Base-by-base conservation (phyloP, 2,329 filamentous ascomycete genomes). In the Fusarium armeniacum region DNA sequence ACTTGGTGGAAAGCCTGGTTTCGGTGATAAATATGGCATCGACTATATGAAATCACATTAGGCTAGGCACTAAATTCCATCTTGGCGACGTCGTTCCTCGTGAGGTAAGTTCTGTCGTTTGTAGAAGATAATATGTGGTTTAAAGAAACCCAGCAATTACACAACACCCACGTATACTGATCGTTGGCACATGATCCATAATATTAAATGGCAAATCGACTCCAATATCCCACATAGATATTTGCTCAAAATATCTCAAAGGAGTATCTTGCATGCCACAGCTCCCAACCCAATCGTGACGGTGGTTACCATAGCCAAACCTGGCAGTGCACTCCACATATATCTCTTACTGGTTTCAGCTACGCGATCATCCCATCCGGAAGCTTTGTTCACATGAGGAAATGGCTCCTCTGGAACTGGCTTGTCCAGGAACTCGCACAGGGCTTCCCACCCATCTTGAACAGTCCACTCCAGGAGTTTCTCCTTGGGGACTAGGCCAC, bases 391-490 rank as follows among this genome's bases (percentile, higher is more conserved):
- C 13, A 41, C 49, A 13, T 68, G 58, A 2, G 63, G 58, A 4
- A 67, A 64, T 2, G 65, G 58, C 13, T 43, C 65, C 1, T 58
- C 52, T 0, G 65, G 58, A 20, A 72, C 38, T 1, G 41, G 28
- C 28, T 67, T 62, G 2, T 40, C 56, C 7, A 67, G 6, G n/a
- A 72, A 72, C 46, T 49, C 20, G 45, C 69, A 72, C 5, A 70
- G 8, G 1, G 62, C 50, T 22, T 59, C 56, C 65, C 62, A 72
- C 3, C 56, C 58, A 2, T 70, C 62, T 11, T 55, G 50, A 9
- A 67, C 53, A 6, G 26, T 45, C 43, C 55, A 67, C 18, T 72
- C 58, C 2, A 72, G 54, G 8, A 72, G 20, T 13, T 44, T 30
- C 12, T 58, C 65, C 3, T 45, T 41, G 1, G 50, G 46, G 1